Base-by-base conservation (phyloP, 371 early-diverging fungal genomes). In the Mortierella sp. region DNA sequence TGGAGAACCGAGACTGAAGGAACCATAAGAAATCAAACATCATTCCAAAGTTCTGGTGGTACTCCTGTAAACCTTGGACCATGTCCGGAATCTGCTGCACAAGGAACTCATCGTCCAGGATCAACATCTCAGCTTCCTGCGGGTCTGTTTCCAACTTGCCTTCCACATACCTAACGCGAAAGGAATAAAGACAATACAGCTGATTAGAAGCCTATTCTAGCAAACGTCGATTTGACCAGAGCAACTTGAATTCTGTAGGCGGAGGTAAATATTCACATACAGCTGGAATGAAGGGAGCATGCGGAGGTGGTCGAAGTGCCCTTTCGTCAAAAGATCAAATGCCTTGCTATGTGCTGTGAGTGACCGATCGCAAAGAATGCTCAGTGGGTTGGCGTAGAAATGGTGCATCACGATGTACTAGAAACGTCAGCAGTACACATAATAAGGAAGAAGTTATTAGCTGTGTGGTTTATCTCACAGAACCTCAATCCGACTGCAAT, bases 351-450 rank as follows among this genome's bases (percentile, higher is more conserved):
- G 80, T 4, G 83, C 48, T 1, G 79, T 37, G 5, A 87, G 75
- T 34, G 89, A 70, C 1, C 78, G 71, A 40, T 81, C 83, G 50
- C 90, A 80, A 24, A 98, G 90, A 9, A 96, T 88, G 67, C 96
- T 96, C 28, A 98, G 89, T 8, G 98, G 96, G 78, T 97, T 96
- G 2, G 93, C 92, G 83, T 96, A 97, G 80, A 90, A 97, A 83
- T 96, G 95, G 73, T 95, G 94, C 96, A 97, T 96, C 34, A 93
- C 87, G 0, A 96, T 93, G 83, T 95, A 97, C 94, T 97, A 81
- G 69, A 48, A 10, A 14, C 31, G 24, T 5, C 55, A 46, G 50
- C 64, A 71, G 54, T 24, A 28, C 0, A 26, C 64, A 40, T 8
- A 59, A 59, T n/a, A n/a, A 59, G 55, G 11, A n/a, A 59, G 14